Evolutionary conservation across 768 basidiomycete genomes (phyloP), one percentile per base, ranked within the genome.

Genomic region (Kwoniella botswanensis): DNA sequence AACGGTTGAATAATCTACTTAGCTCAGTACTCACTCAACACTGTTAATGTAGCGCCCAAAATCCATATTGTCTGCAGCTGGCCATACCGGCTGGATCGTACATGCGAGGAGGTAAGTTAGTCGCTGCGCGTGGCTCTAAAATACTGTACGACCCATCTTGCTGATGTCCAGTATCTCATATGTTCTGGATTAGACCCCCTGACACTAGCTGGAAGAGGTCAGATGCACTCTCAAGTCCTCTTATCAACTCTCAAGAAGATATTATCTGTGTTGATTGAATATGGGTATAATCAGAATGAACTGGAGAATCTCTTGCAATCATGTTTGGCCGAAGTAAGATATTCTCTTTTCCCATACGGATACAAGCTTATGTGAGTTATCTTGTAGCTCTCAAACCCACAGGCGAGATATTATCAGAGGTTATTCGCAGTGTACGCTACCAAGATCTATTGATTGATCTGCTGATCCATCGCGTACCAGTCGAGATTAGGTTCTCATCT

Each of bases 381-480:
- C 3, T 26, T 44, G 21, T 56, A 76, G 77, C 52, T 78, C 22
- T 59, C 63, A 11, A 56, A 55, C 9, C 65, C 71, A 18, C 63
- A 74, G 24, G 67, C 77, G n/a, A 61, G 65, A 12, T 78, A 71
- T 58, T 74, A 70, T 35, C 82, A 83, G 50, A 63, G 79, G 15
- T 61, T 77, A 3, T 79, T 76, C 41, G 78, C 80, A 12, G 75
- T 81, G 5, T 80, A 77, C 65, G 82, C 79, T 0, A 69, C 50
- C 17, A 79, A 79, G 63, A 15, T 62, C 24, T 22, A 21, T 21
- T 57, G 56, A 35, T 13, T 18, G 46, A 35, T 35, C 35, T 35
- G 35, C 35, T 35, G 6, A 35, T 35, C 35, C 35, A 35, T 9
- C 35, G 7, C 7, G 35, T 35, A 35, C 35, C 35, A 35, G 7